These are phyloP conservation scores for Nidularia sp. DNA, from an alignment of 768 basidiomycete genomes.

Conservation along the genomic window DNA sequence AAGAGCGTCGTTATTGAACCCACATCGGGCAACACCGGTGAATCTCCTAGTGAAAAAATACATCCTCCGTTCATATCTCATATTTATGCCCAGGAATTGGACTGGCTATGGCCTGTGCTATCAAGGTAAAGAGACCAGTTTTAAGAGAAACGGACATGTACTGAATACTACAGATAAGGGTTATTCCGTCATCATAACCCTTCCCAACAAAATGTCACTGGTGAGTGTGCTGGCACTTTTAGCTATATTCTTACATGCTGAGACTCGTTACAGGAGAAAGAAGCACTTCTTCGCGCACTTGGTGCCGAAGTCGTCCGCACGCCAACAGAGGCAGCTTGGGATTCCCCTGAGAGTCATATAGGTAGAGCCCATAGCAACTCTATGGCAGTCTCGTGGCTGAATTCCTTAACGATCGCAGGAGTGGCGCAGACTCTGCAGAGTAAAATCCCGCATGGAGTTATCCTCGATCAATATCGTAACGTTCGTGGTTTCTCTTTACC, in stretches of 20 bases:
- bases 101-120: slow-evolving; percentile 86
- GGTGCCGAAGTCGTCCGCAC: slow-evolving; percentile 96
- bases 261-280: slow-evolving; percentile 66
- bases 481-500: slow-evolving; percentile 30
- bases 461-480: slow-evolving; percentile 89
- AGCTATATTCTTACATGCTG: background rate
- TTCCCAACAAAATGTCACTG: slow-evolving; percentile 94
- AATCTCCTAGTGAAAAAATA: slow-evolving; percentile 14
- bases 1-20: slow-evolving; percentile 93
- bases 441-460: slow-evolving; percentile 80
- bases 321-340: slow-evolving; percentile 84
- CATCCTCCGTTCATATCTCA: background rate
- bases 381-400: slow-evolving; percentile 66
- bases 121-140: slow-evolving; percentile 62
- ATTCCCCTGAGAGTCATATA: slow-evolving; percentile 89
- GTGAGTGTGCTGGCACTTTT: slow-evolving; percentile 28
- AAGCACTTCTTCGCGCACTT: slow-evolving; percentile 83
- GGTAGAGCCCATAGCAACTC: slow-evolving; percentile 49
- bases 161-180: slow-evolving; percentile 88
- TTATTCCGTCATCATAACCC: slow-evolving; percentile 84
- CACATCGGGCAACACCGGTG: slow-evolving; percentile 94
- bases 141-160: slow-evolving; percentile 20
- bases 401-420: slow-evolving; percentile 84
- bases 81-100: slow-evolving; percentile 68
- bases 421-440: slow-evolving; percentile 75